Conservation (phyloP, 2,329 filamentous ascomycete species). For the Pseudomassariella vexata region DNA sequence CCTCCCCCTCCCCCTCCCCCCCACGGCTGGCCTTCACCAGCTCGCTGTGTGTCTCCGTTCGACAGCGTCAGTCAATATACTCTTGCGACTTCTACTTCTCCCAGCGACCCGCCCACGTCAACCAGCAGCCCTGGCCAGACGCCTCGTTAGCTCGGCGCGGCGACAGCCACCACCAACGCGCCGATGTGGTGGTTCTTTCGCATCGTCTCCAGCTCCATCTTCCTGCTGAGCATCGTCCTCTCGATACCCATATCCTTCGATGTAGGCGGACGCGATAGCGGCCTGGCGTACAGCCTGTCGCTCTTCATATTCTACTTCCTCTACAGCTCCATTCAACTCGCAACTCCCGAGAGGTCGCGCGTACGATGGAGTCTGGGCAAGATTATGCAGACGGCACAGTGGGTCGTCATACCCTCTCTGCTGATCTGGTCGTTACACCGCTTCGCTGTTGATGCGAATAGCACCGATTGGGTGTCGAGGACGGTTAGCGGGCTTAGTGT, state of each 20-base stretch:
- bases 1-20: neutral
- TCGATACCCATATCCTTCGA: conserved; percentile 97
- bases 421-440: conserved; percentile 94
- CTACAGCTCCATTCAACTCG: conserved; percentile 74
- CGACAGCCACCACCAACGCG: conserved; percentile 33
- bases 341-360: conserved; percentile 72
- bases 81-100: too few relatives aligned
- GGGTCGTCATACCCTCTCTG: conserved; percentile 76
- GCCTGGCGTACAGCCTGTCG: conserved; percentile 85
- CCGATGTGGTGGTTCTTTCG: conserved; percentile 80
- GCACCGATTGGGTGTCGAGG: conserved; percentile 73
- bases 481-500: conserved; percentile 65
- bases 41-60: neutral
- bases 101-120: neutral
- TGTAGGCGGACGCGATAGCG: conserved; percentile 91
- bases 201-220: conserved; percentile 72
- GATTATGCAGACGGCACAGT: conserved; percentile 71
- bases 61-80: neutral
- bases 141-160: conserved; percentile 27
- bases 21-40: neutral
- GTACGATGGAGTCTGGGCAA: conserved; percentile 67
- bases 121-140: conserved; percentile 16
- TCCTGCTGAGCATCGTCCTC: conserved; percentile 87
- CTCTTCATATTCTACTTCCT: conserved; percentile 87
- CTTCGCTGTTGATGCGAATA: conserved; percentile 85